Base-by-base conservation (phyloP, 1,284 basidiomycete species). In the Ustilago xerochloae region DNA sequence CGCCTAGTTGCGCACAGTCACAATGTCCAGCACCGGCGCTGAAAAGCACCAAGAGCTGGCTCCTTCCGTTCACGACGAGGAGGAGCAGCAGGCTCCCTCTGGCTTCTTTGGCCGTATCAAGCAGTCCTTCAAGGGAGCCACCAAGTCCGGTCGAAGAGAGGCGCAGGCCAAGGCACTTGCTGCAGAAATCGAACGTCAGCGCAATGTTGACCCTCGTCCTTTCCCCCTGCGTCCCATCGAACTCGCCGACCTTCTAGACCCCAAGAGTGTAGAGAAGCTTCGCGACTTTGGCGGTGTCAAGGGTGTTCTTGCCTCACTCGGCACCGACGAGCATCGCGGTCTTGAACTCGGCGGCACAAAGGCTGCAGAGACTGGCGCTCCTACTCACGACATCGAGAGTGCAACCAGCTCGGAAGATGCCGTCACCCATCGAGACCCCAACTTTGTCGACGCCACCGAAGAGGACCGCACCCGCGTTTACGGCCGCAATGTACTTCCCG, bases 221-320 rank as follows among this genome's bases (percentile, higher is more conserved):
- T 84, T 84, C 62, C 68, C 52, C 6, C 68, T 72, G 33, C 56
- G 90, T 89, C 93, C 95, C 0, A 89, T 89, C 66, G 87, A 88
- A 57, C 90, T 99, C 6, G 94, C 94, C 20, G 89, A 90, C 67
- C 89, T 98, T 49, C 90, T 98, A 49, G 95, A 98, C 84, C 94
- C 94, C 18, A 95, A 95, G 86, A 86, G 84, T 50, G 79, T 95
- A 8, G 88, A 90, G 2, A 85, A 88, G 33, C 88, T 99, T 18
- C 87, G 88, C 36, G 86, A 86, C 15, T 87, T 97, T 53, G 95
- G 94, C 26, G 96, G 97, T 39, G 86, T 89, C 3, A 78, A 87
- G 1, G 90, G 88, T 9, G 81, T 99, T 16, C 84, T 96, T 20
- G 85, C 86, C 6, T 90, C 92, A 2, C 88, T 99, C 4, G 93